Base-by-base conservation (phyloP, 768 basidiomycete species). In the Tricholoma furcatifolium region DNA sequence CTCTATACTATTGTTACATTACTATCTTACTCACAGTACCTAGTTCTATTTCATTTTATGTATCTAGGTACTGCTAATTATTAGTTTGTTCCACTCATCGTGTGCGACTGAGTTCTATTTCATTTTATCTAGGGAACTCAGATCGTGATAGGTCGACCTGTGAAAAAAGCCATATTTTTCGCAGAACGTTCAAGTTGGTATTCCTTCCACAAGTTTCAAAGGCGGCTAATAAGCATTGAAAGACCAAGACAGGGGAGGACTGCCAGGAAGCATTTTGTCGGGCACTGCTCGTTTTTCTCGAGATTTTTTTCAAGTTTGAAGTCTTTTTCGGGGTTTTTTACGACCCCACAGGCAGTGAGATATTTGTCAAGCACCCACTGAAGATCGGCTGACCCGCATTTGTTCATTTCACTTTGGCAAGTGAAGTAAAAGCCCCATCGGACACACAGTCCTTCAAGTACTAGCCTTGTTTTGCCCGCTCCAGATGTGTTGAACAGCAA, bases 391-490 rank as follows among this genome's bases (percentile, higher is more conserved):
- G 49, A 50, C 10, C 49, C 49, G 12, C 41, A 43, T 10, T 50
- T n/a, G 14, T 27, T 49, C 11, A n/a, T 15, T 9, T 9, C 3
- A 9, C 39, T 40, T 6, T n/a, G 14, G 20, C 48, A 49, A 41
- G 48, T 49, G 15, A 49, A n/a, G 23, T 36, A 47, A 17, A 47
- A 47, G 8, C 47, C 47, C 34, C 34, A 47, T 8, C 38, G 23
- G 15, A 10, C 10, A 24, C 47, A 47, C 1, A 47, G 20, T 5
- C 47, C 47, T 23, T 47, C 36, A 11, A 47, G 47, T 3, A 47
- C 6, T 0, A 39, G 47, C 36, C 47, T 38, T 38, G 47, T 47
- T 35, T 47, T 47, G 0, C 47, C 47, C 6, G 47, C 21, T 7
- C 36, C 47, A 23, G 47, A 39, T 0, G 36, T 38, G 38, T 47